These are phyloP conservation scores for Penicillium simplicissimum DNA, from an alignment of 495 filamentous ascomycete species.

Conservation along the genomic window DNA sequence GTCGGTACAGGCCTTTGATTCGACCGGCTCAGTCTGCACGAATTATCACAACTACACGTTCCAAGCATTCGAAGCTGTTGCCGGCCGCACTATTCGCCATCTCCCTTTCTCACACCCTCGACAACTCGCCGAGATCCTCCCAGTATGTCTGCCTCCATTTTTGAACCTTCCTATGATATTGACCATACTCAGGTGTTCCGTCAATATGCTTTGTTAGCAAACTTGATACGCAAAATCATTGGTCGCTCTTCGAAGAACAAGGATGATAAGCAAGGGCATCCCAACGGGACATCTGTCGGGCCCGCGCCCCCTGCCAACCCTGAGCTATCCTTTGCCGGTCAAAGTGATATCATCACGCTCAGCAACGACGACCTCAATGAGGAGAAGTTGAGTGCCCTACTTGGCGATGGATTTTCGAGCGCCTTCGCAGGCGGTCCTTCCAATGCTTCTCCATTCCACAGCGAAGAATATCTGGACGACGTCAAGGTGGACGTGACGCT, in stretches of 20 bases:
- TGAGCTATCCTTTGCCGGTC: slow-evolving; percentile 5
- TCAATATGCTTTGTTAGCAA: slow-evolving; percentile 71
- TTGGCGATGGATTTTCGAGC: slow-evolving; percentile 18
- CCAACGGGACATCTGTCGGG: slow-evolving; percentile 2
- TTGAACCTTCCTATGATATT: slow-evolving; percentile 6
- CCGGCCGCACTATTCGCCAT: slow-evolving; percentile 65
- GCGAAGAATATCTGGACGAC: slow-evolving; percentile 19
- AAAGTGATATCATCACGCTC: slow-evolving; percentile 30
- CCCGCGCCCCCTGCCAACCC: background rate
- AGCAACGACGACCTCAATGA: slow-evolving; percentile 47
- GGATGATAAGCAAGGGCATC: slow-evolving; percentile 5
- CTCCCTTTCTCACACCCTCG: slow-evolving; percentile 85
- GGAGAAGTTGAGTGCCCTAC: slow-evolving; percentile 33
- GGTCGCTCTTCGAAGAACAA: slow-evolving; percentile 25
- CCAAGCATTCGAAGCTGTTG: slow-evolving; percentile 67
- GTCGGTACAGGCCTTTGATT: slow-evolving; percentile 37
- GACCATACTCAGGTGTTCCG: slow-evolving; percentile 51
- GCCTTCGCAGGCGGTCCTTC: background rate
- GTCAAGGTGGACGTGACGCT: slow-evolving; percentile 48
- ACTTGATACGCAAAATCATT: slow-evolving; percentile 64
- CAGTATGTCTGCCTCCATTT: slow-evolving; percentile 37
- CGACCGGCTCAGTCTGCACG: slow-evolving; percentile 39
- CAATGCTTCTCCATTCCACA: background rate
- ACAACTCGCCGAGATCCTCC: slow-evolving; percentile 77
- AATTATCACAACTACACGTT: slow-evolving; percentile 68